Evolutionary conservation across 805 yeast genomes (phyloP), one percentile per base, ranked within the genome.

Genomic region (Lachancea lanzarotensis): DNA sequence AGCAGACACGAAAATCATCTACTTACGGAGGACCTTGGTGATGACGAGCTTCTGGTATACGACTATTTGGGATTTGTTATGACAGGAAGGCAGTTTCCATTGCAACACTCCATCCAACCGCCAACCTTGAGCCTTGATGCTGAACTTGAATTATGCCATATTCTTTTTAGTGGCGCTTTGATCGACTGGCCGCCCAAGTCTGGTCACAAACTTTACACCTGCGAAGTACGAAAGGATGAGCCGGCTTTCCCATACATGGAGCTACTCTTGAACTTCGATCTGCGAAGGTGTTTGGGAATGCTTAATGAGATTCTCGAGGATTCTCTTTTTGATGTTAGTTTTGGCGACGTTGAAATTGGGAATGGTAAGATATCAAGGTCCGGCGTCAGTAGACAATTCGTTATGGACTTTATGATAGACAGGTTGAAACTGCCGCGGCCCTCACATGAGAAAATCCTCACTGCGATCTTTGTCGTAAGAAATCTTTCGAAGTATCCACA

Each of bases 271-370:
- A 66, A 68, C 33, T 73, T 63, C 52, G 75, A 83, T 50, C 70
- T 84, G 3, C 68, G 74, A n/a, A 75, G 74, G 32, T 75, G 82
- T 65, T 72, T 90, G 30, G 69, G 82, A 0, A 75, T 85, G 15
- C 61, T 93, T 46, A 83, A 88, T 60, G 95, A 85, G 59, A 83
- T 84, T 8, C 81, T 91, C 57, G 97, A 91, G 58, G 95, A 88
- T 59, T 66, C 84, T 0, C 69, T 76, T 35, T 62, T 91, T 45
- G 87, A 89, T 60, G 88, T 80, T 17, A 80, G 78, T 37, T 74
- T 68, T 25, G 58, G 8, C 15, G 27, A 19, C 7, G n/a, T n/a
- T 18, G n/a, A n/a, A 12, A 18, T 12, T 27, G 3, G 19, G 9
- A 27, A 6, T 6, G 16, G n/a, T 17, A 13, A 35, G 6, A 15